Percentiles rank a stretch among this genome's conserved stretches.
Conservation (phyloP, 371 early-diverging fungal species). For the Dichotomocladium elegans region DNA sequence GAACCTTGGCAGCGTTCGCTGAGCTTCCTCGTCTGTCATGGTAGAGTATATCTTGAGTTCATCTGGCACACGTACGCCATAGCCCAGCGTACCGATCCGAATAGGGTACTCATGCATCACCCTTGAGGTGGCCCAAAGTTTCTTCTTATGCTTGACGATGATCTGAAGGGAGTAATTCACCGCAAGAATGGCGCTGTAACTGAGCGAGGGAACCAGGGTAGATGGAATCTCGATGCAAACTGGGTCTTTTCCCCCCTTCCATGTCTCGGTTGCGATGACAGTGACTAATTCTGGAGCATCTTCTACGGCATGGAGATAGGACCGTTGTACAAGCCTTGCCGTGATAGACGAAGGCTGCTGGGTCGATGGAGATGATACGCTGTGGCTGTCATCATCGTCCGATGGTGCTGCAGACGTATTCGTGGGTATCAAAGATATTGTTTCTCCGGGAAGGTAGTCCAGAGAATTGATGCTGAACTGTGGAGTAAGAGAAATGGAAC, state of each 20-base stretch:
- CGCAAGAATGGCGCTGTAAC: slow-evolving; percentile 20
- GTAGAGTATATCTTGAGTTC: slow-evolving; percentile 13
- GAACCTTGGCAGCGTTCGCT: slow-evolving; percentile 15
- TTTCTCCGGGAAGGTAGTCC: slow-evolving; percentile 30
- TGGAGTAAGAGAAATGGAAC: slow-evolving; percentile 10
- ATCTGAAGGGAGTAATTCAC: slow-evolving; percentile 20
- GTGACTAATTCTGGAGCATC: neutral
- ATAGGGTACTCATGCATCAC: slow-evolving; percentile 20
- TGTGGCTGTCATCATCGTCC: slow-evolving; percentile 9
- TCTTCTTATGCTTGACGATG: slow-evolving; percentile 18
- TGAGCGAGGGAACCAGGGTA: slow-evolving; percentile 23
- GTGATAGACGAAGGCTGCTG: slow-evolving; percentile 1
- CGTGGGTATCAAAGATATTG: no score
- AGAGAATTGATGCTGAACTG: slow-evolving; percentile 16
- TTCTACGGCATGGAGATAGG: neutral
- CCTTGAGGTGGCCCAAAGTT: slow-evolving; percentile 5
- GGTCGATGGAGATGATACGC: neutral
- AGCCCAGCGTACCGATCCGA: slow-evolving; percentile 34
- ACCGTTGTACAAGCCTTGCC: neutral
- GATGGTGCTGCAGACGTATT: no score
- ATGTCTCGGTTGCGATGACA: neutral
- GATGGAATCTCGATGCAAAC: neutral
- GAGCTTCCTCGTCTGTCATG: neutral
- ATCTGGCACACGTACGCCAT: slow-evolving; percentile 28
- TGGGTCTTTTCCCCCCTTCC: neutral